Base-by-base conservation (phyloP, 768 basidiomycete species). In the Pleurotus ostreatus region DNA sequence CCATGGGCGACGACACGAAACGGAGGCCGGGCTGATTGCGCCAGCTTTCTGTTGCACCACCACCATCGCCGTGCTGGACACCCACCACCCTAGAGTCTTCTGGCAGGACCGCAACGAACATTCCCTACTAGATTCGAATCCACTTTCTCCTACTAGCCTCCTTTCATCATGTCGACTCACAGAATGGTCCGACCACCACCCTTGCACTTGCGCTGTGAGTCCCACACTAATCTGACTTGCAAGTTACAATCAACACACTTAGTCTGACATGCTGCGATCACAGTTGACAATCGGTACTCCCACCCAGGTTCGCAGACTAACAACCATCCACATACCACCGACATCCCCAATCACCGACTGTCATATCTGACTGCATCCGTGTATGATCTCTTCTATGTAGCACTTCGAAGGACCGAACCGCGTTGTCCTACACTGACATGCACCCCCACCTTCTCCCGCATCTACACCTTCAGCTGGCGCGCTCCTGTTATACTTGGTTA, bases 171-270 rank as follows among this genome's bases (percentile, higher is more conserved):
- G 30, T 34, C 30, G 30, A 34, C 11, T 11, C 30, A 34, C 30
- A 34, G 20, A 16, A 53, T 53, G 51, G 51, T 53, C 41, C 51
- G 51, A 23, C 51, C 51, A 41, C 51, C 51, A 25, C 51, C 51
- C 41, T 39, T 53, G 38, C 51, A 41, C 11, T 37, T 53, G 20
- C 51, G 39, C 34, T 15, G 51, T 53, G 39, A 41, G 51, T 53
- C 13, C 46, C 39, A 39, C 22, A 13, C n/a, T 22, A 38, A 22
- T 23, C 22, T 53, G 22, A 20, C 39, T 23, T 40, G 18, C 23
- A 2, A n/a, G 37, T 40, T 23, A 41, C 12, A 12, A 20, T 11
- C 16, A 30, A 30, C 30, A 30, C 7, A 30, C 30, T 34, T 34
- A 34, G 30, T 34, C 30, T 34, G 30, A 34, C 30, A 34, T 34